phyloP scores from a whole-genome alignment of 345 rosid genomes.

The Fremontodendron californicum region DNA sequence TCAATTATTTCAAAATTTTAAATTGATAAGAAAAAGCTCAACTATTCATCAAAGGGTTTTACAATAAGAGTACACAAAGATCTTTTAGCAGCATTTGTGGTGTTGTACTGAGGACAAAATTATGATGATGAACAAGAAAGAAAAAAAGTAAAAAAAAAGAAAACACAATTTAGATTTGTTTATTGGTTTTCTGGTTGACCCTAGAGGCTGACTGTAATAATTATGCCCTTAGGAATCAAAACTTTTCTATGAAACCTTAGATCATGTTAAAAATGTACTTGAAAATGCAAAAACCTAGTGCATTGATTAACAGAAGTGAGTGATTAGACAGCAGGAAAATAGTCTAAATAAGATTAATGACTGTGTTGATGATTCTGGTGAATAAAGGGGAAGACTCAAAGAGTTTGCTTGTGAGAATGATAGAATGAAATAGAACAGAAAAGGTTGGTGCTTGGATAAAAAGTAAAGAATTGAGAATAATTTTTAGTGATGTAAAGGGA shows the following conservation, averaged over 20 bases:
- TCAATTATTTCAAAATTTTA: no score
- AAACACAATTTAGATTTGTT: slow-evolving; percentile 10
- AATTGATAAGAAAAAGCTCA: no score
- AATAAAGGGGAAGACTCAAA: slow-evolving; percentile 10
- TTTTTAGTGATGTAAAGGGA: slow-evolving; percentile 22
- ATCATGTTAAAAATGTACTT: slow-evolving; percentile 22
- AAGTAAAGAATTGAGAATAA: slow-evolving; percentile 16
- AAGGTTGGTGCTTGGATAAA: slow-evolving; percentile 21
- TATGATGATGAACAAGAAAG: slow-evolving; percentile 18
- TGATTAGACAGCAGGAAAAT: slow-evolving; percentile 11
- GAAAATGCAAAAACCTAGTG: slow-evolving; percentile 6
- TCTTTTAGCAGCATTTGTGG: slow-evolving; percentile 7
- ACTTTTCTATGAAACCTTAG: slow-evolving; percentile 12
- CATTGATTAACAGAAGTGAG: slow-evolving; percentile 16
- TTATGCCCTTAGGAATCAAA: slow-evolving; percentile 21
- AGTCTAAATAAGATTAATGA: slow-evolving; percentile 16
- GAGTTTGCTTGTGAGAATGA: slow-evolving; percentile 16
- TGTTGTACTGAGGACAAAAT: slow-evolving; percentile 17
- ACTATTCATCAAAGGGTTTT: neutral
- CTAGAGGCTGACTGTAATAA: slow-evolving; percentile 18
- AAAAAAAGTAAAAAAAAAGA: slow-evolving; percentile 5
- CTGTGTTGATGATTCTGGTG: slow-evolving; percentile 24
- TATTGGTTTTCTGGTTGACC: slow-evolving; percentile 25
- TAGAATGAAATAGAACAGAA: slow-evolving; percentile 23
- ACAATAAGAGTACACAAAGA: neutral